Base-by-base conservation (phyloP, 2,329 filamentous ascomycete species). In the Claviceps humidiphila region DNA sequence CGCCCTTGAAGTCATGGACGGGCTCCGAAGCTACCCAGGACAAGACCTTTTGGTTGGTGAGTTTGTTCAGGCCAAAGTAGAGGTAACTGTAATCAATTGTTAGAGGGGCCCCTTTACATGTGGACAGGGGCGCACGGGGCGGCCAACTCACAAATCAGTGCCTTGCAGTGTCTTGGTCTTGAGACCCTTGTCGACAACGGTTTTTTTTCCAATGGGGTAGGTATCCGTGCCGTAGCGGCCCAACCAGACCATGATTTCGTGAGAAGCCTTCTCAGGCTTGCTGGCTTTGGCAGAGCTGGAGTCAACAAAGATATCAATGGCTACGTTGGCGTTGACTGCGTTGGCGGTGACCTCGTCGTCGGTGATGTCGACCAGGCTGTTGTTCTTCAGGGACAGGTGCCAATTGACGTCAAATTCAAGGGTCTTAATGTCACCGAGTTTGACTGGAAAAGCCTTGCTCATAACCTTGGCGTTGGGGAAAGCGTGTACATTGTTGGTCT, bases 181-280 rank as follows among this genome's bases (percentile, higher is more conserved):
- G 0, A 63, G 55, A 6, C 66, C 67, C 0, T 60, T 49, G 2
- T 56, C 51, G 4, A n/a, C 8, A 8, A 24, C 9, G 5, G 38
- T 5, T 1, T 6, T 42, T 1, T 64, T 60, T 43, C 76, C 77
- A 54, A 78, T 69, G 26, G 75, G 73, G 55, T 76, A 69, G 0
- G 75, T 70, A 1, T 70, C 63, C 2, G 62, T 16, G 2, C 76
- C 76, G 47, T 73, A 72, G 4, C 65, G 63, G 2, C 69, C 75
- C 55, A 80, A 71, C 75, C 74, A 79, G 39, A 80, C 69, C 75
- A 80, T 80, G 64, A 80, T 67, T 65, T 80, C 77, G 64, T 71
- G 74, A 9, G 59, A 58, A 2, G 77, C 72, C 4, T 66, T 65
- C 1, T 61, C 60, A 43, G 68, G 73, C 61, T 72, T 61, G 44